These are phyloP conservation scores for Inonotus obliquus DNA, from an alignment of 1,284 basidiomycete species.

Conservation along the genomic window DNA sequence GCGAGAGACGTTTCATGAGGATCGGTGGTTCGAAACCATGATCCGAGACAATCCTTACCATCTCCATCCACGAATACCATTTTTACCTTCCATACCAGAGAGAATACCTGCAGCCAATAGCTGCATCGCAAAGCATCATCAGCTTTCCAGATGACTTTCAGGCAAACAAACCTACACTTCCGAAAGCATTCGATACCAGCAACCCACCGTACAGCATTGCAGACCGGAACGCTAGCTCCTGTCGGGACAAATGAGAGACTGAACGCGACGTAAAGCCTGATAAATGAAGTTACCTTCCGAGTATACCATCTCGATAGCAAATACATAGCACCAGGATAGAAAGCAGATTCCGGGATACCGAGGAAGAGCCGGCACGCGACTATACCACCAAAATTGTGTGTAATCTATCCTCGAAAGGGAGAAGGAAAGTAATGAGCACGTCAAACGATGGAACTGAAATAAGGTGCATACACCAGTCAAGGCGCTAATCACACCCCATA, in stretches of 20 bases:
- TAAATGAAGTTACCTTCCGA: conserved; percentile 17
- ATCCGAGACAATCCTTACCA: conserved; percentile 22
- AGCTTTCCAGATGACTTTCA: conserved; percentile 14
- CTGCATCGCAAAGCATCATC: conserved; percentile 7
- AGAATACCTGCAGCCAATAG: conserved; percentile 39
- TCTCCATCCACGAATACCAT: conserved; percentile 40
- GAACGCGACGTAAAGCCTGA: not conserved
- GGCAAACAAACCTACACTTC: conserved; percentile 23
- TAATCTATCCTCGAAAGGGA: conserved; percentile 15
- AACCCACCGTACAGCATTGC: conserved; percentile 37
- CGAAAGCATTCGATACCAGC: conserved; percentile 42
- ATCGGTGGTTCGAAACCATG: not conserved
- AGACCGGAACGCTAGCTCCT: conserved; percentile 32
- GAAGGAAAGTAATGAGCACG: not conserved
- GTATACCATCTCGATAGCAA: conserved; percentile 24
- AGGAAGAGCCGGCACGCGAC: conserved; percentile 24
- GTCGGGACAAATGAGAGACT: too few relatives aligned
- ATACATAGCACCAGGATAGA: conserved; percentile 23
- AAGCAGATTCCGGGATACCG: conserved; percentile 25
- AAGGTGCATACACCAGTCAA: conserved; percentile 20
- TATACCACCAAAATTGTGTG: conserved; percentile 25
- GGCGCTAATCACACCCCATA: conserved; percentile 25
- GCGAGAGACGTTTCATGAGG: not conserved
- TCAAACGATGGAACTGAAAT: not conserved
- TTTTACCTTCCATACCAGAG: conserved; percentile 38